Evolutionary conservation across 192 early-diverging fungal species (phyloP), one percentile per base, ranked within the genome.

Genomic region (Coemansia sp.): DNA sequence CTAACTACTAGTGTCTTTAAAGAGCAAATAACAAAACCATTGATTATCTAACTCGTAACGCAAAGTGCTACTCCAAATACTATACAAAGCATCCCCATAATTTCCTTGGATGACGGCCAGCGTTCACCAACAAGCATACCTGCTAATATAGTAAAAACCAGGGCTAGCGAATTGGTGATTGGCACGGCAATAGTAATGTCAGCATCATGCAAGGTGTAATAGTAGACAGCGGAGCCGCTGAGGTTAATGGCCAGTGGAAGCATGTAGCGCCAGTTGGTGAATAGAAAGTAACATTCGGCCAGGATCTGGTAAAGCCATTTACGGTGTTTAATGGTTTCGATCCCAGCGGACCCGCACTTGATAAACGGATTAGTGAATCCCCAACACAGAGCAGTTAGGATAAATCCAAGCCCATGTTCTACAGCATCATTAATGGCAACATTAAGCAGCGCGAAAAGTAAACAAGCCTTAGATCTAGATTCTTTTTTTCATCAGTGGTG

Each of bases 351-450:
- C 12, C 93, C 96, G 22, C 81, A 77, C 76, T 95, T 96, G 65
- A 98, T 94, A 67, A 98, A 94, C 2, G 95, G 95, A 66, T 98
- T 98, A 7, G 96, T 97, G 58, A 89, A 89, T 16, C 96, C 96
- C 96, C 96, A 98, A 67, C 92, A 96, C 16, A 94, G 60, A 0
- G 93, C 91, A 14, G 93, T 92, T 71, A 83, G 63, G 22, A 84
- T 58, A 66, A 84, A 84, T 0, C 82, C 82, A 7, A 78, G 50
- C 58, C 73, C 62, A 10, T 58, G 76, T 47, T 83, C 73, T 77
- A 81, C 38, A 57, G 31, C 34, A 9, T 21, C 30, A 28, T 54
- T 12, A 64, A 55, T 28, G 30, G 23, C 14, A 18, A n/a, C 16
- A 25, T 18, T 26, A 0, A 27, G 50, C 44, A 26, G 52, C 5